These are phyloP conservation scores for Neltuma alba DNA, from an alignment of 306 rosid genomes.

Conservation along the genomic window DNA sequence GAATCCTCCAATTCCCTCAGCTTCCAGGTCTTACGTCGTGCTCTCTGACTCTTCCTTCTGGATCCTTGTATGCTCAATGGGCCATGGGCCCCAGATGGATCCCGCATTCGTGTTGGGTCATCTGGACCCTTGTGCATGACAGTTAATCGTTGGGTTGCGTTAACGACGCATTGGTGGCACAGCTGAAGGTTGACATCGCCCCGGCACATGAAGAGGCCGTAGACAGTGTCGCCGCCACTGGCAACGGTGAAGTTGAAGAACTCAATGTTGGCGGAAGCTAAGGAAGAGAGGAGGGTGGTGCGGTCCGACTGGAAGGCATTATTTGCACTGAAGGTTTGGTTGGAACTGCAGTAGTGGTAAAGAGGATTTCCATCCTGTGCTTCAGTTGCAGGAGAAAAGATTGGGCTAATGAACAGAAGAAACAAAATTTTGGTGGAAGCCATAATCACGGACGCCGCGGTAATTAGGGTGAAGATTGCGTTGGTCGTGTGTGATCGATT, in stretches of 20 bases:
- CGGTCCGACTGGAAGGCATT: neutral
- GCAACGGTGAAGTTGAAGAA: neutral
- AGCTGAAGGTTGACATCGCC: neutral
- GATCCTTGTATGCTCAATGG: too few species aligned
- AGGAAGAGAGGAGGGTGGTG: too few species aligned
- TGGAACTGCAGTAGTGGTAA: neutral
- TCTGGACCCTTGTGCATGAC: too few species aligned
- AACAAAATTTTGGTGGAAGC: neutral
- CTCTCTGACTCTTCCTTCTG: too few species aligned
- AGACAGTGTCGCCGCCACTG: neutral
- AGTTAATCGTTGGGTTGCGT: neutral
- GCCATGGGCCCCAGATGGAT: too few species aligned
- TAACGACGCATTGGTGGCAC: neutral
- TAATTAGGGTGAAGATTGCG: neutral
- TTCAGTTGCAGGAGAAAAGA: neutral
- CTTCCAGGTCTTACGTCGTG: too few species aligned
- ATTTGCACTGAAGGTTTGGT: neutral
- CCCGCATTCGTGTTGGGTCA: too few species aligned
- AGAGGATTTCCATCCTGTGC: neutral
- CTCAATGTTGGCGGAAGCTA: too few species aligned
- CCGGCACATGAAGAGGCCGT: neutral
- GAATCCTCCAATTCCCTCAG: too few species aligned
- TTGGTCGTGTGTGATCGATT: neutral
- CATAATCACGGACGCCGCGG: neutral
- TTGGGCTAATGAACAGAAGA: neutral